Percentiles rank a stretch among this genome's conserved stretches.
Evolutionary conservation across 1,139 yeast genomes (phyloP).

Genomic region (Yamadazyma buinensis): DNA sequence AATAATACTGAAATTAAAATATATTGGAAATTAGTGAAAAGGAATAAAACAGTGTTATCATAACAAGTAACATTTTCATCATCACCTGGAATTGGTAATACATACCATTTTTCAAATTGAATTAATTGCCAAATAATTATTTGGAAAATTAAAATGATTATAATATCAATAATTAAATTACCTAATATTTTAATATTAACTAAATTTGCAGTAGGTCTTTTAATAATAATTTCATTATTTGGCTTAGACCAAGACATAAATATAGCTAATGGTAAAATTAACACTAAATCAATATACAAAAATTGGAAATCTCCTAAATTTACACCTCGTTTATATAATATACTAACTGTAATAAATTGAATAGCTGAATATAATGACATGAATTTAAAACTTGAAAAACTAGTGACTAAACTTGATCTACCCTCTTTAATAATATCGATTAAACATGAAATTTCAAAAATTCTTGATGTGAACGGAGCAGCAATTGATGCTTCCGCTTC

Average conservation of each 20-base stretch:
- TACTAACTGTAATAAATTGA: conserved; percentile 83
- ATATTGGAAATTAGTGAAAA: conserved; percentile 83
- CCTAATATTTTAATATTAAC: conserved; percentile 84
- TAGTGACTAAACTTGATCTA: conserved; percentile 88
- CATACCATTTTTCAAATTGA: conserved; percentile 67
- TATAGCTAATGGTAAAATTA: conserved; percentile 90
- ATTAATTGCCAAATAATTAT: conserved; percentile 60
- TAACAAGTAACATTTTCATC: conserved; percentile 83
- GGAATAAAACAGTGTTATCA: conserved; percentile 83
- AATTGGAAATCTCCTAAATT: conserved; percentile 98
- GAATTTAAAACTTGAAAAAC: conserved; percentile 94
- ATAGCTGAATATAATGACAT: conserved; percentile 97
- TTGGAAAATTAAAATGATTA: conserved; percentile 62
- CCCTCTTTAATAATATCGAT: conserved; percentile 91
- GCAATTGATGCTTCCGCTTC: conserved; percentile 99
- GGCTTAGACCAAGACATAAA: conserved; percentile 98
- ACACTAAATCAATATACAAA: conserved; percentile 82
- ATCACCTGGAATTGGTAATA: conserved; percentile 77
- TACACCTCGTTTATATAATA: conserved; percentile 83
- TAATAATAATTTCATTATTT: conserved; percentile 51
- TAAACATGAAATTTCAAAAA: conserved; percentile 90
- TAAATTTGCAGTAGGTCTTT: conserved; percentile 90
- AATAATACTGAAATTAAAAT: conserved; percentile 76
- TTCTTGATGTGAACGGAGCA: conserved; percentile 91
- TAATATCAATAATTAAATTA: conserved; percentile 74